Evolutionary conservation across 208 protist species (phyloP).

Genomic region (Porcisia deanei): DNA sequence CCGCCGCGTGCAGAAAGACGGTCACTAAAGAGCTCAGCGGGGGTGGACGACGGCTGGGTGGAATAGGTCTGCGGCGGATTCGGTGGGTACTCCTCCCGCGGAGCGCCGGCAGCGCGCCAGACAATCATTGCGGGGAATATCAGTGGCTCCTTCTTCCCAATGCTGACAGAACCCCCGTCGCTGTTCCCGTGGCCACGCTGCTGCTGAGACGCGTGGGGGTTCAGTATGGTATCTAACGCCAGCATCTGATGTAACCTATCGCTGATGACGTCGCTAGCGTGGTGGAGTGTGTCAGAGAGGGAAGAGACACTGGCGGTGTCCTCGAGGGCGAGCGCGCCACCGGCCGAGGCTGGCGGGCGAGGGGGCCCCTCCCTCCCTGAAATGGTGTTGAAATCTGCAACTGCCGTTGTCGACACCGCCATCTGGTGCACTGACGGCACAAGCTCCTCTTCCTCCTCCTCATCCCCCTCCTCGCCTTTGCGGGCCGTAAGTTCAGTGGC

Average conservation of each 20-base stretch:
- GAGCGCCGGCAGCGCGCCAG: conserved; percentile 37
- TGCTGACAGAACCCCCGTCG: conserved; percentile 6
- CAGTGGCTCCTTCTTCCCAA: conserved; percentile 26
- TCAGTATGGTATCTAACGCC: conserved; percentile 47
- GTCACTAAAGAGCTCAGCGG: conserved; percentile 34
- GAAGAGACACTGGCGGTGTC: conserved; percentile 19
- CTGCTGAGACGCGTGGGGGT: conserved; percentile 32
- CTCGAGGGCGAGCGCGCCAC: conserved; percentile 7
- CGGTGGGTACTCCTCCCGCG: conserved; percentile 42
- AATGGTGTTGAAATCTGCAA: conserved; percentile 2
- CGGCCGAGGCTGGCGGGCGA: background rate
- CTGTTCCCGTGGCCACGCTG: conserved; percentile 6
- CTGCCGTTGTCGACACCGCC: conserved; percentile 7
- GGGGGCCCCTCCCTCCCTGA: conserved; percentile 17
- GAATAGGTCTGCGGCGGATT: conserved; percentile 35
- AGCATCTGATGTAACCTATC: conserved; percentile 36
- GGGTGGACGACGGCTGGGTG: conserved; percentile 21
- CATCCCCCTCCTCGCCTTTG: conserved; percentile 25
- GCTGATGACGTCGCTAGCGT: conserved; percentile 39
- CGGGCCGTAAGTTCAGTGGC: background rate
- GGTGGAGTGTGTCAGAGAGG: conserved; percentile 40
- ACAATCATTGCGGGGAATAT: conserved; percentile 41
- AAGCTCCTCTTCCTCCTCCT: conserved; percentile 47
- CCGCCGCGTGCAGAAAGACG: conserved; percentile 39
- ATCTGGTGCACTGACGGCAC: conserved; percentile 21